Conservation (phyloP, 768 basidiomycete genomes). For the Chalciporus chontae region DNA sequence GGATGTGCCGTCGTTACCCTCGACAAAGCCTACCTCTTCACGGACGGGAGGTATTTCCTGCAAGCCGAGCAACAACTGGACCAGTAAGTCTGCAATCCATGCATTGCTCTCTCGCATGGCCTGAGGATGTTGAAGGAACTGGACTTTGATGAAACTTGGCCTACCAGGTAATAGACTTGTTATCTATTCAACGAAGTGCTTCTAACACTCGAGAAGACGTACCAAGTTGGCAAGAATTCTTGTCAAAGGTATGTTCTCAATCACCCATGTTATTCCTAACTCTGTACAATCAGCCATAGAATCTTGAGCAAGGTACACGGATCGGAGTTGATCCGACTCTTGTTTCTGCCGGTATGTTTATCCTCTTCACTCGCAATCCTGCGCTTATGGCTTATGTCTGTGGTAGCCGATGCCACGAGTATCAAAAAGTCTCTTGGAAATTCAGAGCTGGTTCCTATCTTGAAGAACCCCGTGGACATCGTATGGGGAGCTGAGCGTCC, state of each 20-base stretch:
- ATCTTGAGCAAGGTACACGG: conserved; percentile 55
- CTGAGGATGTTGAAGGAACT: conserved; percentile 52
- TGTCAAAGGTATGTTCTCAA: conserved; percentile 53
- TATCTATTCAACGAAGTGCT: conserved; percentile 1
- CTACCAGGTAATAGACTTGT: conserved; percentile 52
- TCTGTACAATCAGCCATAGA: conserved; percentile 34
- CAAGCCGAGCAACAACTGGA: conserved; percentile 92
- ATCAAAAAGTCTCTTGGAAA: conserved; percentile 55
- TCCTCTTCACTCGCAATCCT: conserved; percentile 11
- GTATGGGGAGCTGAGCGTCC: conserved; percentile 75
- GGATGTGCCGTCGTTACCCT: conserved; percentile 76
- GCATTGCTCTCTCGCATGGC: not conserved
- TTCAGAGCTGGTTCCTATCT: conserved; percentile 66
- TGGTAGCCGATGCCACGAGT: conserved; percentile 59
- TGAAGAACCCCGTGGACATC: conserved; percentile 71
- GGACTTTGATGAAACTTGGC: conserved; percentile 93
- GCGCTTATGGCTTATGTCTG: conserved; percentile 2
- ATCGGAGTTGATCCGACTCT: conserved; percentile 84
- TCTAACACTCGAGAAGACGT: conserved; percentile 51
- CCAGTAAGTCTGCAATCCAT: conserved; percentile 41
- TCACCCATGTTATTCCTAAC: not conserved
- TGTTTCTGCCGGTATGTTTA: conserved; percentile 54
- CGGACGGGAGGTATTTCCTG: conserved; percentile 93
- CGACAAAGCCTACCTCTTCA: conserved; percentile 78
- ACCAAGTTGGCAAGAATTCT: conserved; percentile 86